Base-by-base conservation (phyloP, 805 yeast genomes). In the Lipomyces orientalis region DNA sequence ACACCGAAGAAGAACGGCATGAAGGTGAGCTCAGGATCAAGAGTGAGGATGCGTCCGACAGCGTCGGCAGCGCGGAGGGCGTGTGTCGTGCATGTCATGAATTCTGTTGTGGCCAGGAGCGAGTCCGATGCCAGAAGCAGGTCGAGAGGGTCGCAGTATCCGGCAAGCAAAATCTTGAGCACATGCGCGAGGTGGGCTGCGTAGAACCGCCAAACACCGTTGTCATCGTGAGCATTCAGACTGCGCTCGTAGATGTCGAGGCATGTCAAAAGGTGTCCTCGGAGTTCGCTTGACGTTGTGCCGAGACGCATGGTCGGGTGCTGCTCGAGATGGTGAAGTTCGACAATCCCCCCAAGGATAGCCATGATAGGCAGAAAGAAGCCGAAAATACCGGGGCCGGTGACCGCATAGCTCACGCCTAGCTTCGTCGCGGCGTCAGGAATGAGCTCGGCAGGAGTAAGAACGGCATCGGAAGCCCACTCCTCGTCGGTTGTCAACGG, bases 381-480 rank as follows among this genome's bases (percentile, higher is more conserved):
- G 1, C 83, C 83, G 73, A 76, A 81, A 1, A 80, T 71, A 2
- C 81, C 82, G n/a, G 71, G 71, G 5, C 76, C 74, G 5, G 80
- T 67, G 2, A 75, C 74, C 6, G 68, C 64, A 63, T 72, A 77
- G 16, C 73, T 63, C 10, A 77, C 64, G 4, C 78, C 78, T 39
- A 67, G 55, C 29, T 60, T 60, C 3, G 61, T 29, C 29, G 25
- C 19, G 2, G 35, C 31, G n/a, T 52, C 67, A 4, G 61, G 58
- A 7, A 54, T 60, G 6, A 55, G 55, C n/a, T 54, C 62, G 22
- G 61, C 54, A 31, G 61, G 66, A 6, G 55, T 34, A 9, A 62
- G 34, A n/a, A 57, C 34, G 33, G 31, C 55, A 31, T 60, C 66
- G 33, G 54, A 46, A 4, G 37, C 37, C 82, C 82, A 80, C 3